Evolutionary conservation across 2,329 filamentous ascomycete species (phyloP).

Genomic region (Fusarium citri): DNA sequence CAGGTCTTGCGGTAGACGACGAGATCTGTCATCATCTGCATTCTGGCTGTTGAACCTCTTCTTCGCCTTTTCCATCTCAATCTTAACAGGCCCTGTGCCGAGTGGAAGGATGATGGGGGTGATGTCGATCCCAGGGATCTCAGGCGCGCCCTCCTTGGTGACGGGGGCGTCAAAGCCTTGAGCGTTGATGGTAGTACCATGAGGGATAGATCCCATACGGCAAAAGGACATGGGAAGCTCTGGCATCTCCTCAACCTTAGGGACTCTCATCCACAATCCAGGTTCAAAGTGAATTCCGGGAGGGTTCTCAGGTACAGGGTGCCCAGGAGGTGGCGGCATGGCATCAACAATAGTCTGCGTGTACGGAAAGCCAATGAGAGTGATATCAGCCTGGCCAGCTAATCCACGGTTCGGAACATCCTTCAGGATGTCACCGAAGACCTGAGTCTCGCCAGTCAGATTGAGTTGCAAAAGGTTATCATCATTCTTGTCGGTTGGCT

Average conservation of each 20-base stretch:
- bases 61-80: not conserved
- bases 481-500: not conserved
- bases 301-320: not conserved
- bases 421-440: accelerated
- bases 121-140: not conserved
- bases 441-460: not conserved
- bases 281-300: not conserved
- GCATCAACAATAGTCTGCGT: not conserved
- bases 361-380: not conserved
- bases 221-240: not conserved
- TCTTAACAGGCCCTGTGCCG: not conserved
- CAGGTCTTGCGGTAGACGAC: not conserved
- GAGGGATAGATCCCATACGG: conserved; percentile 2
- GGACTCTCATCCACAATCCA: not conserved
- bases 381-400: not conserved
- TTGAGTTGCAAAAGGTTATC: not conserved
- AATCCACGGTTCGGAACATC: not conserved
- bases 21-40: not conserved
- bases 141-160: not conserved
- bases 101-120: not conserved
- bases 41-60: not conserved
- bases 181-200: not conserved
- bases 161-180: not conserved
- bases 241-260: not conserved
- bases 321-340: not conserved